phyloP scores from a whole-genome alignment of 2,329 filamentous ascomycete genomes.

The Fusarium sp. region DNA sequence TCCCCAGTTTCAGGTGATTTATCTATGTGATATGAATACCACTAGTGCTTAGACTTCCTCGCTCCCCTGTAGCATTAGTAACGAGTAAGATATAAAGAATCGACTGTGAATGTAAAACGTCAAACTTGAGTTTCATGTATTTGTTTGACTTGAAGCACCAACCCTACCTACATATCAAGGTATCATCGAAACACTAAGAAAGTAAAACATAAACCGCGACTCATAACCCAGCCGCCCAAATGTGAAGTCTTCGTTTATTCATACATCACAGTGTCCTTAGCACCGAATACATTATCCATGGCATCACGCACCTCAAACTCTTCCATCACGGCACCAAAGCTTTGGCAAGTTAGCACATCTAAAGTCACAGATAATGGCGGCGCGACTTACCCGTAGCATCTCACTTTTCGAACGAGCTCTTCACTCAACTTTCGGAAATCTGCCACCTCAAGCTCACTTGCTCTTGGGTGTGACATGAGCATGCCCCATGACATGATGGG shows the following conservation, averaged over 20 bases:
- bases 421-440: conserved; percentile 82
- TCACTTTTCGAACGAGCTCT: conserved; percentile 83
- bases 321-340: conserved; percentile 76
- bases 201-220: neutral
- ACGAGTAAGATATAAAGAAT: too few species aligned
- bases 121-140: too few species aligned
- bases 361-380: neutral
- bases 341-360: conserved; percentile 49
- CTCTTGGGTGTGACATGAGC: conserved; percentile 79
- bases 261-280: conserved; percentile 30
- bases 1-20: too few species aligned
- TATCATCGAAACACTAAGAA: neutral
- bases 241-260: conserved; percentile 14
- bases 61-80: too few species aligned
- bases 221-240: too few species aligned
- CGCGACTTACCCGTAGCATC: conserved; percentile 89
- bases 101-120: too few species aligned
- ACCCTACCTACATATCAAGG: neutral
- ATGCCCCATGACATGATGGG: conserved; percentile 96
- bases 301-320: conserved; percentile 83
- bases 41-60: too few species aligned
- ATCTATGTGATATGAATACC: too few species aligned
- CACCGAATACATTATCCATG: conserved; percentile 72
- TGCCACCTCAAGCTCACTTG: conserved; percentile 73
- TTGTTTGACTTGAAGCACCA: too few species aligned